Percentiles rank a stretch among this genome's conserved stretches.
phyloP scores from a whole-genome alignment of 345 rosid genomes.

The Viola odorata region DNA sequence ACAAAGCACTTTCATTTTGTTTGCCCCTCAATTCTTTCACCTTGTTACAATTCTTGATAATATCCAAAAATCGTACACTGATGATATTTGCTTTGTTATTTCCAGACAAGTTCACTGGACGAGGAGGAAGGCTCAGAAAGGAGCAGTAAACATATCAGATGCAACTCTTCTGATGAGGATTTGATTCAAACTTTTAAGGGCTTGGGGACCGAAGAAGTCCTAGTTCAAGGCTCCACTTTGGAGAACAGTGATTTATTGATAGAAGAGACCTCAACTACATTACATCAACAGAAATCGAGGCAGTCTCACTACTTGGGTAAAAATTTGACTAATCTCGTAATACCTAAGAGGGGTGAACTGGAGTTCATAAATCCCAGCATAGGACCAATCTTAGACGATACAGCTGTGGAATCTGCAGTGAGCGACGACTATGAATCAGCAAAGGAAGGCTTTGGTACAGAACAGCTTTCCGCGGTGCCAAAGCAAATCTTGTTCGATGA shows the following conservation, averaged over 20 bases:
- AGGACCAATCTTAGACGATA: conserved; percentile 14
- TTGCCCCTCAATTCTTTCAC: neutral
- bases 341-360: conserved; percentile 32
- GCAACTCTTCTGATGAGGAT: conserved; percentile 58
- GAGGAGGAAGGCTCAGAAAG: conserved; percentile 50
- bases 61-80: neutral
- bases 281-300: conserved; percentile 14
- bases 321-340: conserved; percentile 40
- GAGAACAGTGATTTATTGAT: conserved; percentile 23
- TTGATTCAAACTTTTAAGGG: conserved; percentile 23
- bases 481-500: conserved; percentile 17
- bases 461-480: conserved; percentile 13
- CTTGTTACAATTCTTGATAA: neutral
- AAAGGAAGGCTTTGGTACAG: conserved; percentile 23
- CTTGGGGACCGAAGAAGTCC: conserved; percentile 28
- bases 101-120: conserved; percentile 65
- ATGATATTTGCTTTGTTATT: conserved; percentile 20
- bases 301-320: conserved; percentile 19
- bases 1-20: neutral
- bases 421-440: conserved; percentile 37
- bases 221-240: conserved; percentile 16
- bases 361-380: conserved; percentile 17
- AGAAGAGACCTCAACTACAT: conserved; percentile 24
- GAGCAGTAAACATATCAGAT: conserved; percentile 47
- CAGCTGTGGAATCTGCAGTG: conserved; percentile 11